Conservation (phyloP, 1,284 basidiomycete species). For the Uromyces viciae-fabae region DNA sequence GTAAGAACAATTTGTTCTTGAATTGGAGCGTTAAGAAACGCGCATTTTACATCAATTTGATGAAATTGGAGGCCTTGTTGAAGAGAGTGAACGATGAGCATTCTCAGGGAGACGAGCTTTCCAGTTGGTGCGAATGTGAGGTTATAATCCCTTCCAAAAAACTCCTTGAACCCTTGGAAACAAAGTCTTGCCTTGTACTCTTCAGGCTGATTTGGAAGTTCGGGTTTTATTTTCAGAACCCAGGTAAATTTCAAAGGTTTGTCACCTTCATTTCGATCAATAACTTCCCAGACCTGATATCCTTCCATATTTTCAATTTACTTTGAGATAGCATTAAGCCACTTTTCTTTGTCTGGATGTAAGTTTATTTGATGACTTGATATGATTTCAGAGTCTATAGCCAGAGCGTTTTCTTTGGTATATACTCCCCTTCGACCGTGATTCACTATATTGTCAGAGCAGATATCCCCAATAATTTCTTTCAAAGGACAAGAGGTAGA, state of each 20-base stretch:
- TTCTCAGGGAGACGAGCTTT: not conserved
- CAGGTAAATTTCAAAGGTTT: not conserved
- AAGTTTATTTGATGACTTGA: not conserved
- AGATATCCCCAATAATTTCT: not conserved
- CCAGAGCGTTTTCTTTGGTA: too few species aligned
- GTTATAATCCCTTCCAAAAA: not conserved
- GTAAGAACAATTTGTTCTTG: not conserved
- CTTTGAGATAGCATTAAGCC: not conserved
- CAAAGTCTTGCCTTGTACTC: not conserved
- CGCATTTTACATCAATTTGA: slow-evolving; percentile 7
- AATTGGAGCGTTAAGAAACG: not conserved
- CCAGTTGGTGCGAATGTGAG: not conserved
- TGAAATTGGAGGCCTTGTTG: not conserved
- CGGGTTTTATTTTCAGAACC: not conserved
- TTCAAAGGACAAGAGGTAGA: not conserved
- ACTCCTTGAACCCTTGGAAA: not conserved
- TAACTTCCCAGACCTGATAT: not conserved
- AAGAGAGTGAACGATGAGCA: not conserved
- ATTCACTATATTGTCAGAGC: not conserved
- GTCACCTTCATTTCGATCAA: not conserved
- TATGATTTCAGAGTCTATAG: not conserved
- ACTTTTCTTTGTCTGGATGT: not conserved
- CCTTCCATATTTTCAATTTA: not conserved
- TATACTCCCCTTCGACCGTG: not conserved
- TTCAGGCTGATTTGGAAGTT: not conserved